Evolutionary conservation across 2,329 filamentous ascomycete species (phyloP).

Genomic region (Podosphaera fusca): DNA sequence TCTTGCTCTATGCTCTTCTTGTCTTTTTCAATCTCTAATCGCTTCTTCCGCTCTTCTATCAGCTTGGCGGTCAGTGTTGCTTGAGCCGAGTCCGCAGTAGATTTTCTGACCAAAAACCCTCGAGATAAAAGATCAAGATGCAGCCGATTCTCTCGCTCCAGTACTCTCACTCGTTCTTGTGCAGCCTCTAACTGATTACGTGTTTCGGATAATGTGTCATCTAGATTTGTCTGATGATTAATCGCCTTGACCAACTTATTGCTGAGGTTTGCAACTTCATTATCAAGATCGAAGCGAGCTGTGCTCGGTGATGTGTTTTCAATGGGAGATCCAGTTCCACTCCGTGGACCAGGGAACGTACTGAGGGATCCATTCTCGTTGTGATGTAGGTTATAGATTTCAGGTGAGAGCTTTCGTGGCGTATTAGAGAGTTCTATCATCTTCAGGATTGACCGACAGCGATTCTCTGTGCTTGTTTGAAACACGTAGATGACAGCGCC

Average conservation of each 20-base stretch:
- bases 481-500: conserved; percentile 25
- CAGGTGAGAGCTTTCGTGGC: conserved; percentile 7
- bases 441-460: conserved; percentile 16
- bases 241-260: conserved; percentile 94
- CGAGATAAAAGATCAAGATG: conserved; percentile 46
- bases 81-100: conserved; percentile 52
- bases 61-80: conserved; percentile 31
- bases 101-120: conserved; percentile 53
- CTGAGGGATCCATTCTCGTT: conserved; percentile 39
- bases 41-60: conserved; percentile 40
- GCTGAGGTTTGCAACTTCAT: conserved; percentile 73
- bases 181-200: conserved; percentile 63
- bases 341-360: conserved; percentile 43
- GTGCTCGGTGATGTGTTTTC: conserved; percentile 12
- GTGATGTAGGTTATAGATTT: conserved; percentile 18
- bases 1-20: conserved; percentile 85
- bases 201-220: conserved; percentile 65
- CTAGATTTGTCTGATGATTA: conserved; percentile 80
- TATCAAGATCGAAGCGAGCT: conserved; percentile 32
- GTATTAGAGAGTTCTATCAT: conserved; percentile 17
- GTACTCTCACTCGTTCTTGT: conserved; percentile 37
- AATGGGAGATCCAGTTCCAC: conserved; percentile 24
- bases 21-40: conserved; percentile 46
- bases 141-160: conserved; percentile 39
- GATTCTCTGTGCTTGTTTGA: conserved; percentile 12